Percentiles rank a stretch among this genome's conserved stretches.
Conservation (phyloP, 2,329 filamentous ascomycete species). For the Arachnomyces sp. region DNA sequence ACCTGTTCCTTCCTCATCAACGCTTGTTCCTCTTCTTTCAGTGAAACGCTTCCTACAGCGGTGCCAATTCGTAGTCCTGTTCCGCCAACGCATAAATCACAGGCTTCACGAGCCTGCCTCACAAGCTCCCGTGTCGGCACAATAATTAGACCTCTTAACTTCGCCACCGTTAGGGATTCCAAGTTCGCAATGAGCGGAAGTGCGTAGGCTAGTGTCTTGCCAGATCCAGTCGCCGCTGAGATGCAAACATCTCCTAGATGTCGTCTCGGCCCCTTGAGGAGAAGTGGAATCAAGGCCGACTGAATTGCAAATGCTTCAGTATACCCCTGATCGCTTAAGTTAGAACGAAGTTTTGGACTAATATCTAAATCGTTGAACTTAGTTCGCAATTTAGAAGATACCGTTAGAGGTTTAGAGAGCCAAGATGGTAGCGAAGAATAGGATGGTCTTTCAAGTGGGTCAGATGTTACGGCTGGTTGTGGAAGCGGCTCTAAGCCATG, state of each 20-base stretch:
- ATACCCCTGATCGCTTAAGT: conserved; percentile 62
- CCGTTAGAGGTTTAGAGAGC: conserved; percentile 67
- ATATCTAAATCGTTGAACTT: conserved; percentile 62
- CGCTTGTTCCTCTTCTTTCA: conserved; percentile 57
- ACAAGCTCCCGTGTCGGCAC: conserved; percentile 89
- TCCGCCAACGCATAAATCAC: conserved; percentile 63
- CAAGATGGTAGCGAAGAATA: conserved; percentile 74
- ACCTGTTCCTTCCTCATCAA: conserved; percentile 58
- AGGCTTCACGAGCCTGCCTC: conserved; percentile 71
- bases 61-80: conserved; percentile 72
- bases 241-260: conserved; percentile 74
- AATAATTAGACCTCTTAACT: conserved; percentile 71
- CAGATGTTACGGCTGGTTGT: conserved; percentile 52
- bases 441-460: conserved; percentile 52
- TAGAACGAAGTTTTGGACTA: conserved; percentile 50
- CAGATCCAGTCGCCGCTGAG: conserved; percentile 88
- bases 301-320: conserved; percentile 70
- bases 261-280: conserved; percentile 58
- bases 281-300: conserved; percentile 68
- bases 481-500: conserved; percentile 76
- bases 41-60: conserved; percentile 70
- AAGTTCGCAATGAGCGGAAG: conserved; percentile 76
- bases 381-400: conserved; percentile 52
- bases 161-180: conserved; percentile 55
- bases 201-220: conserved; percentile 88